These are phyloP conservation scores for Gilbertella persicaria DNA, from an alignment of 371 early-diverging fungal species.

Conservation along the genomic window DNA sequence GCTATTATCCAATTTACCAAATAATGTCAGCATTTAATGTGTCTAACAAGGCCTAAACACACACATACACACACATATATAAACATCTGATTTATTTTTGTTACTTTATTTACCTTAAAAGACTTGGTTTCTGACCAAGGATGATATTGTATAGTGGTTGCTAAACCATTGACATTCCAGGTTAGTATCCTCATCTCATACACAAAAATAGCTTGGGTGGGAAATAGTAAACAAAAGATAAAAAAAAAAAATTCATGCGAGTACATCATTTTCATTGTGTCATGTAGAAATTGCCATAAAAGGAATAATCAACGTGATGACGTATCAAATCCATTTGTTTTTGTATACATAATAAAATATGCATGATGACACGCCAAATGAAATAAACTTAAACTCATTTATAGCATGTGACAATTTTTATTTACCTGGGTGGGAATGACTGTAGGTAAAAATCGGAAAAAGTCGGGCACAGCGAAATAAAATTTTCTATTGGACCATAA, in stretches of 20 bases:
- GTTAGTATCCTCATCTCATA: constrained; percentile 60
- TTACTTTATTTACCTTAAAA: constrained; percentile 45
- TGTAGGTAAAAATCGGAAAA: not conserved
- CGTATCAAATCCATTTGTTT: too few species aligned
- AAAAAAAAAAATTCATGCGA: not conserved
- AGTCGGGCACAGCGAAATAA: not conserved
- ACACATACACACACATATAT: not conserved
- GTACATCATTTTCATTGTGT: too few species aligned
- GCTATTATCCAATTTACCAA: constrained; percentile 50
- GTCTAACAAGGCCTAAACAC: constrained; percentile 51
- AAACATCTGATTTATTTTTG: not conserved
- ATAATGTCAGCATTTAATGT: constrained; percentile 72
- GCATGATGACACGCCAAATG: too few species aligned
- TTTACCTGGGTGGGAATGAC: too few species aligned
- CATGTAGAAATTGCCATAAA: too few species aligned
- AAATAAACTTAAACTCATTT: too few species aligned
- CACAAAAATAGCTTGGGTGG: too few species aligned
- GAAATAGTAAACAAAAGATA: not conserved
- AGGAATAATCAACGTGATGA: too few species aligned
- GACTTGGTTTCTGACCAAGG: constrained; percentile 57
- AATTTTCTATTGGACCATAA: too few species aligned
- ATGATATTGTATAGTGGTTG: constrained; percentile 60
- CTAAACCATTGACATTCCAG: constrained; percentile 71
- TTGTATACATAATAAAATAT: too few species aligned
- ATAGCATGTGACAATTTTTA: not conserved